These are phyloP conservation scores for Tulasnella sp. DNA, from an alignment of 768 basidiomycete genomes.

Conservation along the genomic window DNA sequence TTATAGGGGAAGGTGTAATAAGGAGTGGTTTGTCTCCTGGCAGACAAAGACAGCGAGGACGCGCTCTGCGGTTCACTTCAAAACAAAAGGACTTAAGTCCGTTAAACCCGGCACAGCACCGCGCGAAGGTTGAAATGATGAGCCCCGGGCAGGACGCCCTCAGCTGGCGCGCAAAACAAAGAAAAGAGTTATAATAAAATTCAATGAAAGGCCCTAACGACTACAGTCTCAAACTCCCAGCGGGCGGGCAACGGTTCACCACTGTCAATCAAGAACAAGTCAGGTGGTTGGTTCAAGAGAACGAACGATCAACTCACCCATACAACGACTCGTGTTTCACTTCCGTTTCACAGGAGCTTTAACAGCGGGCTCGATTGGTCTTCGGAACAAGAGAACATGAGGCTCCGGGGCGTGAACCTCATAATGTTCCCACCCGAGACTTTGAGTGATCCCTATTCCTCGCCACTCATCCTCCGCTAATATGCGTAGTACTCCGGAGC, in stretches of 20 bases:
- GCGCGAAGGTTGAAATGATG: background rate
- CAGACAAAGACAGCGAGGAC: background rate
- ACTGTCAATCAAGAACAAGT: background rate
- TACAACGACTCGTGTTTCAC: background rate
- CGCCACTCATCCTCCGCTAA: conserved; percentile 88
- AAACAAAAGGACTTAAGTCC: background rate
- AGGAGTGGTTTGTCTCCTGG: background rate
- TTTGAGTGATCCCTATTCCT: conserved; percentile 92
- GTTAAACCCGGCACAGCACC: background rate
- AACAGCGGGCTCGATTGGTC: conserved; percentile 28
- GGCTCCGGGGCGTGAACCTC: conserved; percentile 96
- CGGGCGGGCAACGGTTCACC: background rate
- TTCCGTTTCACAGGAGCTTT: conserved; percentile 14
- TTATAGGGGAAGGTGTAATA: background rate
- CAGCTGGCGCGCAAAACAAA: background rate
- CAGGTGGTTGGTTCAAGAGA: background rate
- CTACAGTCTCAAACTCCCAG: background rate
- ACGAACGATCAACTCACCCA: background rate
- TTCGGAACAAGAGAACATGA: conserved; percentile 88
- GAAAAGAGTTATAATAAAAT: background rate
- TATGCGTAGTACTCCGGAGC: conserved; percentile 72
- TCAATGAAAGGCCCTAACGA: background rate
- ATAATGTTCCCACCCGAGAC: conserved; percentile 94
- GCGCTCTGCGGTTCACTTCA: background rate
- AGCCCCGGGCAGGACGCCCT: background rate